Evolutionary conservation across 805 yeast species (phyloP), one percentile per base, ranked within the genome.

Genomic region (Candida coquimbonensis): DNA sequence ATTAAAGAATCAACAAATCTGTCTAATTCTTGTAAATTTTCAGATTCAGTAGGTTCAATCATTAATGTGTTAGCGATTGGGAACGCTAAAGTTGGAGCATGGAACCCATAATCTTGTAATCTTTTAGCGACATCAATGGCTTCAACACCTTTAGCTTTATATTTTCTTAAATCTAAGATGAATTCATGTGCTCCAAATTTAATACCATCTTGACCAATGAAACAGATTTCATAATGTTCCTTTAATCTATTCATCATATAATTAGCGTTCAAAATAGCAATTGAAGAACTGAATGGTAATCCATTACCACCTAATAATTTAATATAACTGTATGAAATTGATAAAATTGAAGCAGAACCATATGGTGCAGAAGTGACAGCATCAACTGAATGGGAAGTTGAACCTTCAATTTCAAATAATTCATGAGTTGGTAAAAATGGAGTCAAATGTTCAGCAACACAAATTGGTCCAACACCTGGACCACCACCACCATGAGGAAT

Each of bases 401-500:
- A 56, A 42, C 68, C 69, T 3, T 69, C 63, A 2, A 81, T 75
- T 25, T 66, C 56, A 14, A 78, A 72, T 36, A 85, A 70, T 21
- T 77, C 75, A 66, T 93, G 97, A 13, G 73, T 70, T 39, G 99
- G 99, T 57, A 93, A 74, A 67, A 78, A 89, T 44, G 87, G 87
- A 38, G 74, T 76, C 57, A 93, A 72, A 65, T 88, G 96, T 42
- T 74, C 69, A 54, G 81, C 83, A 47, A 91, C 98, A 74, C 98
- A 88, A 52, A 93, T 93, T 43, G 98, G 98, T 17, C 97, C 99
- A 59, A 89, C 95, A 62, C 98, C 99, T 37, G 99, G 99, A 38
- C 99, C 99, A 63, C 99, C 99, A 62, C 99, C 99, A 61, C 99
- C 99, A 61, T 93, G 99, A 45, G 96, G 95, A 60, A 93, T 88